phyloP scores from a whole-genome alignment of 2,329 filamentous ascomycete species.

The Cladosporium sp. region DNA sequence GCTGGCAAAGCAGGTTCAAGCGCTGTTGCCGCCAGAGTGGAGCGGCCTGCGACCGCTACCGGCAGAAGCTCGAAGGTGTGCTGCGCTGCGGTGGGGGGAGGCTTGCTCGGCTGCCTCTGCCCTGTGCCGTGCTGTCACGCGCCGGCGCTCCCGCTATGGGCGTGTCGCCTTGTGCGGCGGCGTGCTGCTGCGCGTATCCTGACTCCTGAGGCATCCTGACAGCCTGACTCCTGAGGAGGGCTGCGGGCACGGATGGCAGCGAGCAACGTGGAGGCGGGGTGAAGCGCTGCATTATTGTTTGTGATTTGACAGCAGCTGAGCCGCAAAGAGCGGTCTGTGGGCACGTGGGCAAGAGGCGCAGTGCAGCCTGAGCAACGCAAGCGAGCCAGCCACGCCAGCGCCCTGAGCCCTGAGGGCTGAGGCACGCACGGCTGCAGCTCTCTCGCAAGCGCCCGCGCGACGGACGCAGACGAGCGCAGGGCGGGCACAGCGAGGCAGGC shows the following conservation, averaged over 20 bases:
- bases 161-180: too few relatives aligned
- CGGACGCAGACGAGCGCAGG: slow-evolving; percentile 1
- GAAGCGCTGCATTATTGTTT: not conserved
- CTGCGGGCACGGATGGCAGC: not conserved
- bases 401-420: not conserved
- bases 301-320: not conserved
- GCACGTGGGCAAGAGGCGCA: not conserved
- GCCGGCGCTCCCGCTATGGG: too few relatives aligned
- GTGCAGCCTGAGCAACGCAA: slow-evolving; percentile 3
- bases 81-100: too few relatives aligned
- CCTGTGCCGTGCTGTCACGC: too few relatives aligned
- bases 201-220: not conserved
- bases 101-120: too few relatives aligned
- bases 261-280: slow-evolving; percentile 4
- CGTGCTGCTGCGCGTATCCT: too few relatives aligned
- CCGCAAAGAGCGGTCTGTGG: slow-evolving; percentile 3
- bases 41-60: too few relatives aligned
- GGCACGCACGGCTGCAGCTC: not conserved
- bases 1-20: too few relatives aligned
- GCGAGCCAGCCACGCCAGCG: not conserved
- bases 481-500: not conserved
- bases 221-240: slow-evolving; percentile 5
- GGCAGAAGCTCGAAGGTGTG: too few relatives aligned
- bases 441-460: not conserved
- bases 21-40: too few relatives aligned